These are phyloP conservation scores for Daldinia concentrica DNA, from an alignment of 495 filamentous ascomycete genomes.

Conservation along the genomic window DNA sequence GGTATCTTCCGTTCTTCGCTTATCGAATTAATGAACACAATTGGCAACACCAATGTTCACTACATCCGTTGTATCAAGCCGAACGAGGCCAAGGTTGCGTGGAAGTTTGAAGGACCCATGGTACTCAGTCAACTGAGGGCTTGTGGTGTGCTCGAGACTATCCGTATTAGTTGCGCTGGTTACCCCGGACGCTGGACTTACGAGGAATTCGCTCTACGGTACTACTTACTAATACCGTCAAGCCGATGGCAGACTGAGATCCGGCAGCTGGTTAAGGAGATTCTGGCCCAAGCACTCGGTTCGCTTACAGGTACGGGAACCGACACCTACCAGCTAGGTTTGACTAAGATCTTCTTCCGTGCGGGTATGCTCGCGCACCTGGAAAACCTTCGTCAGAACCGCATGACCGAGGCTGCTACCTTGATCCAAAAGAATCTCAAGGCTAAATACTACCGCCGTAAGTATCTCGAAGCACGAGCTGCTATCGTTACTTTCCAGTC, in stretches of 20 bases:
- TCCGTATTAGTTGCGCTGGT: constrained; percentile 96
- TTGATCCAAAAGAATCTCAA: constrained; percentile 99
- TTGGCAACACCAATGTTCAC: constrained; percentile 97
- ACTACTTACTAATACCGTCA: constrained; percentile 98
- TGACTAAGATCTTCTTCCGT: constrained; percentile 99
- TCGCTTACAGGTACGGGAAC: constrained; percentile 76
- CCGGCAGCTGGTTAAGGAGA: constrained; percentile 89
- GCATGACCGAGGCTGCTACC: constrained; percentile 92
- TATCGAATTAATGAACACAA: constrained; percentile 97
- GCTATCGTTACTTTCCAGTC: constrained; percentile 85
- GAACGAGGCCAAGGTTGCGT: constrained; percentile 95
- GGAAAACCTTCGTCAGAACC: constrained; percentile 88
- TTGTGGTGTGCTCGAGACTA: constrained; percentile 98
- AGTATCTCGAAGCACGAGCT: constrained; percentile 85
- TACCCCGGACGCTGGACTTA: constrained; percentile 99
- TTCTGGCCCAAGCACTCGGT: constrained; percentile 89
- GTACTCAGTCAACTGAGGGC: constrained; percentile 96
- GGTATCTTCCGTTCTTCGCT: constrained; percentile 98
- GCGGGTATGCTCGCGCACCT: constrained; percentile 98
- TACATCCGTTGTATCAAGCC: constrained; percentile 99
- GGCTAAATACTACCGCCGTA: constrained; percentile 92
- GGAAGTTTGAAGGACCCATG: constrained; percentile 99
- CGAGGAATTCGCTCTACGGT: constrained; percentile 96
- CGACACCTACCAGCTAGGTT: constrained; percentile 94
- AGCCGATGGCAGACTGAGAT: constrained; percentile 93